Evolutionary conservation across 2,329 filamentous ascomycete species (phyloP), one percentile per base, ranked within the genome.

Genomic region (Emmonsiellopsis sp.): DNA sequence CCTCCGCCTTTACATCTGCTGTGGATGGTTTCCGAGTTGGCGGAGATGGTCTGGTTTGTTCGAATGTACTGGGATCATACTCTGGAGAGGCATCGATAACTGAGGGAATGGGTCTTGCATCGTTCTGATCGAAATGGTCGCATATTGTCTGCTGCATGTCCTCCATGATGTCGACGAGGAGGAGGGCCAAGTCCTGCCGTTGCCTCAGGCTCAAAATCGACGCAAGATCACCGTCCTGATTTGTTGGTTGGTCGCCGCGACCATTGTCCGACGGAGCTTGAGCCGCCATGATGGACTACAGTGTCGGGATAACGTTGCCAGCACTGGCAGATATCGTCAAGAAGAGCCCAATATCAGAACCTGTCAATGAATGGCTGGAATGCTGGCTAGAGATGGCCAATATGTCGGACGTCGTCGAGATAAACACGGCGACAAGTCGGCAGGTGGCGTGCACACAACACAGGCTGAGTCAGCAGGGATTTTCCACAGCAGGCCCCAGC

Each of bases 1-100:
- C 56, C 54, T 67, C 64, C 5, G 82, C 72, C 84, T 90, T 61
- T 90, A 70, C 61, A 61, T 65, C 56, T 65, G 57, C 55, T 61
- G 59, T 38, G 54, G 55, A 58, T 47, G 63, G 61, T 26, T 63
- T 44, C 47, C 47, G 47, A 13, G 47, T 7, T 13, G 7, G 9
- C n/a, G 13, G 47, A 26, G 11, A 8, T 13, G 20, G 35, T 20
- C 20, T 49, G 5, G 20, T 35, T 16, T 49, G 45, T 38, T 49
- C 40, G 35, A 31, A 20, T 38, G 47, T 4, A 31, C 1, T 41
- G 5, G 47, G 13, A 8, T 49, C 47, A 37, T 13, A 11, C 2
- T 49, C 35, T 38, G 35, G 16, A 9, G 47, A 10, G 7, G n/a
- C 32, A 4, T 20, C 32, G 20, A 7, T 16, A 45, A 16, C 10